Evolutionary conservation across 108 stramenopile species (phyloP).

Genomic region (Tribonema minus): DNA sequence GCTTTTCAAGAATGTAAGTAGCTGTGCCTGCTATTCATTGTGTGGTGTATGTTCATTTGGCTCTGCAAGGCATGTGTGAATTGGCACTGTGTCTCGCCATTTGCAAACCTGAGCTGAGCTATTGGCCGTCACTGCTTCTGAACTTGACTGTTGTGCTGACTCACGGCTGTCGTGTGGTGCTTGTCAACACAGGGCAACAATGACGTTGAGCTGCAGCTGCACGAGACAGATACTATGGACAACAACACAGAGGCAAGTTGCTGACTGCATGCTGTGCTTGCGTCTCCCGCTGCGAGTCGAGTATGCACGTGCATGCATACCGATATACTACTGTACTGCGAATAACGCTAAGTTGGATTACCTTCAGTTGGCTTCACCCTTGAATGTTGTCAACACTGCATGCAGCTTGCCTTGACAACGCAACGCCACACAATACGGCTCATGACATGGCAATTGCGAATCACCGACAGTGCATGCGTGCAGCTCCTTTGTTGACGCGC

Average conservation of each 20-base stretch:
- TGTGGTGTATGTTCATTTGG: no score
- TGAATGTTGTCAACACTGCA: no score
- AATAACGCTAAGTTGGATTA: not conserved
- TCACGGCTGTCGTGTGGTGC: not conserved
- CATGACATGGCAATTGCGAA: no score
- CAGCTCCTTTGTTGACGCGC: no score
- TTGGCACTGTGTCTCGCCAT: not conserved
- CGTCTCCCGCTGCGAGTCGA: not conserved
- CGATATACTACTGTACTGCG: not conserved
- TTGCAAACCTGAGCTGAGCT: not conserved
- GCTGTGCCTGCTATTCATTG: no score
- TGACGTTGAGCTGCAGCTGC: constrained; percentile 61
- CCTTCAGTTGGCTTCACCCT: not conserved
- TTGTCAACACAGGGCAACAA: constrained; percentile 22
- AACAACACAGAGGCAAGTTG: constrained; percentile 19
- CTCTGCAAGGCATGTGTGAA: no score
- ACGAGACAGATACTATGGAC: constrained; percentile 47
- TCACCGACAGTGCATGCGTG: no score
- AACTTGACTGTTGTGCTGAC: not conserved
- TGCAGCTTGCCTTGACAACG: not conserved
- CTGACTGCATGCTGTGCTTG: not conserved
- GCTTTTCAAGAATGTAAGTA: no score
- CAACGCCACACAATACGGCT: no score
- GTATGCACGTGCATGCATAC: not conserved
- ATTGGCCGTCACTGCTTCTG: not conserved